Conservation (phyloP, 192 early-diverging fungal genomes). For the Entomortierella lignicola region DNA sequence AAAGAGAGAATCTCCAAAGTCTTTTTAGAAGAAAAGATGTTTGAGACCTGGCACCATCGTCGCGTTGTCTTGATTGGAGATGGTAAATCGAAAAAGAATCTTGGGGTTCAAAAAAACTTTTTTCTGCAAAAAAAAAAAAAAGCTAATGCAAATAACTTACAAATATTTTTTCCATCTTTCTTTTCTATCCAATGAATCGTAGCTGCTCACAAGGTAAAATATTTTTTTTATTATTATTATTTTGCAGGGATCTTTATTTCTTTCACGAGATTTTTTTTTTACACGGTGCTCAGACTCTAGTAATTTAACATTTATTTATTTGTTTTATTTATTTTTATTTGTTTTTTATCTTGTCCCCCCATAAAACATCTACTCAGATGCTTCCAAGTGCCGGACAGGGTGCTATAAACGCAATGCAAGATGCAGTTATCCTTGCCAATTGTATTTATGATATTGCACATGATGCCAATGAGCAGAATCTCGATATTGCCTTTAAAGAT, state of each 20-base stretch:
- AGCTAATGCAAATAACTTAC: neutral
- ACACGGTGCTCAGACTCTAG: too few relatives aligned
- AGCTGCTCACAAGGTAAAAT: constrained; percentile 16
- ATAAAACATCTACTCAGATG: neutral
- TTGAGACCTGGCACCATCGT: constrained; percentile 29
- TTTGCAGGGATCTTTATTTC: neutral
- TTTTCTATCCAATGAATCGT: neutral
- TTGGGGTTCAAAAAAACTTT: neutral
- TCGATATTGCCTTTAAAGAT: constrained; percentile 2
- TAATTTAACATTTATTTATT: too few relatives aligned
- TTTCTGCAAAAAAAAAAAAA: too few relatives aligned
- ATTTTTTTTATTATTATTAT: neutral
- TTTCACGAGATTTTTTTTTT: too few relatives aligned
- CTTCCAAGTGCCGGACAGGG: constrained; percentile 19
- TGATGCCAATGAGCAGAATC: neutral
- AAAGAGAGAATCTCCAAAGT: constrained; percentile 30
- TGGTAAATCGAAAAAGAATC: constrained; percentile 13
- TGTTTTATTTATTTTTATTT: too few relatives aligned
- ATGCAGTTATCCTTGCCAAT: constrained; percentile 13
- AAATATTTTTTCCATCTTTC: neutral
- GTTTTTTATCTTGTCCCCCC: too few relatives aligned
- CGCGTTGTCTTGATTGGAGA: constrained; percentile 31
- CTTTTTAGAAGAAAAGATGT: constrained; percentile 32
- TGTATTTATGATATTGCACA: constrained; percentile 11
- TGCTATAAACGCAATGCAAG: constrained; percentile 17